These are phyloP conservation scores for Verticillium dahliae DNA, from an alignment of 2,329 filamentous ascomycete genomes.

Conservation along the genomic window DNA sequence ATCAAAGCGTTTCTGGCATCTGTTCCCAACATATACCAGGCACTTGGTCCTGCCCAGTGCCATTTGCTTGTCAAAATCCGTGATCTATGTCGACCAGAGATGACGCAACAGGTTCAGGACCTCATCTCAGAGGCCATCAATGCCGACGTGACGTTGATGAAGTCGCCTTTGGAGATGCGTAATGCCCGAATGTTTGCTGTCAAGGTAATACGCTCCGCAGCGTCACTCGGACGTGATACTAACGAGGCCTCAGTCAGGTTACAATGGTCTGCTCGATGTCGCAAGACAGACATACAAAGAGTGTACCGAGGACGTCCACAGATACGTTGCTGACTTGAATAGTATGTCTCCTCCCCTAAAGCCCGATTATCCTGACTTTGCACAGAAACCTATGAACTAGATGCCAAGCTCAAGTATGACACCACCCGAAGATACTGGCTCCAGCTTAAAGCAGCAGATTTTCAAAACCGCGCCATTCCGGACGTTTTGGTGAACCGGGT, in stretches of 20 bases:
- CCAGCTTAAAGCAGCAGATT: slow-evolving; percentile 53
- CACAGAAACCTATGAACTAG: slow-evolving; percentile 49
- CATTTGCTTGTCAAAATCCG: slow-evolving; percentile 61
- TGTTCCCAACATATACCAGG: slow-evolving; percentile 60
- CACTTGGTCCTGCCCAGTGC: slow-evolving; percentile 58
- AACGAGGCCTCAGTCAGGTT: slow-evolving; percentile 50
- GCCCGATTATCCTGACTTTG: background rate
- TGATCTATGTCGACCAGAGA: slow-evolving; percentile 59
- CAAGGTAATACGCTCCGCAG: slow-evolving; percentile 40
- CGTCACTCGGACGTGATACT: slow-evolving; percentile 7
- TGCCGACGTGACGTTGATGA: slow-evolving; percentile 71
- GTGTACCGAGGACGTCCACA: slow-evolving; percentile 68
- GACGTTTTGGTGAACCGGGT: slow-evolving; percentile 71
- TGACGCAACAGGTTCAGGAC: slow-evolving; percentile 52
- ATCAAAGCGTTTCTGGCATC: slow-evolving; percentile 74
- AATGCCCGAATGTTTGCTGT: slow-evolving; percentile 91
- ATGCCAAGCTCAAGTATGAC: slow-evolving; percentile 68
- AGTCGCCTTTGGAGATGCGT: slow-evolving; percentile 72
- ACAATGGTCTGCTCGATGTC: slow-evolving; percentile 82
- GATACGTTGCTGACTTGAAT: slow-evolving; percentile 62
- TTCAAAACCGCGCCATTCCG: slow-evolving; percentile 55
- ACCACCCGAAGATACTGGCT: slow-evolving; percentile 74
- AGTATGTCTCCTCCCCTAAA: slow-evolving; percentile 35
- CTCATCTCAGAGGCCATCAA: slow-evolving; percentile 70
- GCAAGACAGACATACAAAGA: slow-evolving; percentile 87